Percentiles rank a stretch among this genome's conserved stretches.
phyloP scores from a whole-genome alignment of 805 yeast species.

The Kluyveromyces siamensis region DNA sequence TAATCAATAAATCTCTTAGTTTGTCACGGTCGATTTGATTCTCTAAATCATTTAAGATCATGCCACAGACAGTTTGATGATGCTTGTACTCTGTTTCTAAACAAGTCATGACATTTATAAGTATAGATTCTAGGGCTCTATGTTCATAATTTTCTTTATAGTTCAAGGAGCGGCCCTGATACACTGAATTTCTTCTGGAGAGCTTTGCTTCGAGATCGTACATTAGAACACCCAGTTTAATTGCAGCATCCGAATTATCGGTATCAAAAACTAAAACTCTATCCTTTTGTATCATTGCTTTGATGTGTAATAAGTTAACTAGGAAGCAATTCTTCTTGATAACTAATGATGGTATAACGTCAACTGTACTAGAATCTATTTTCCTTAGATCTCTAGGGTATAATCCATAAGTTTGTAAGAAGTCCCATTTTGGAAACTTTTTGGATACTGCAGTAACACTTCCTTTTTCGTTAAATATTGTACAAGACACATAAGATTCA shows the following conservation, averaged over 20 bases:
- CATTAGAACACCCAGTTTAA: constrained; percentile 65
- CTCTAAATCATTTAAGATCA: constrained; percentile 62
- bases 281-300: constrained; percentile 79
- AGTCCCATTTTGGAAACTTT: constrained; percentile 67
- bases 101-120: constrained; percentile 71
- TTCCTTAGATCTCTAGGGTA: constrained; percentile 84
- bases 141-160: constrained; percentile 57
- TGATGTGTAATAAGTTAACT: constrained; percentile 76
- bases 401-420: constrained; percentile 62
- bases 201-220: constrained; percentile 77
- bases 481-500: constrained; percentile 57
- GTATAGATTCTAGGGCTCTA: constrained; percentile 71
- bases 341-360: constrained; percentile 83
- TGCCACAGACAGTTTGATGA: constrained; percentile 50
- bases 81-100: constrained; percentile 66
- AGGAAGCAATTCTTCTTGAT: constrained; percentile 70
- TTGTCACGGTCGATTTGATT: constrained; percentile 69
- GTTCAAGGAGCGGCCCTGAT: constrained; percentile 16
- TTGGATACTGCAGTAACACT: constrained; percentile 69
- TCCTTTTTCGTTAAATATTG: constrained; percentile 70
- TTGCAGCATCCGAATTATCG: constrained; percentile 43
- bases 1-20: constrained; percentile 61
- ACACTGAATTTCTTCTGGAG: constrained; percentile 21
- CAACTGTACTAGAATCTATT: constrained; percentile 63
- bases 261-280: constrained; percentile 77